Conservation (phyloP, 2,329 filamentous ascomycete genomes). For the Exophiala alcalophila region DNA sequence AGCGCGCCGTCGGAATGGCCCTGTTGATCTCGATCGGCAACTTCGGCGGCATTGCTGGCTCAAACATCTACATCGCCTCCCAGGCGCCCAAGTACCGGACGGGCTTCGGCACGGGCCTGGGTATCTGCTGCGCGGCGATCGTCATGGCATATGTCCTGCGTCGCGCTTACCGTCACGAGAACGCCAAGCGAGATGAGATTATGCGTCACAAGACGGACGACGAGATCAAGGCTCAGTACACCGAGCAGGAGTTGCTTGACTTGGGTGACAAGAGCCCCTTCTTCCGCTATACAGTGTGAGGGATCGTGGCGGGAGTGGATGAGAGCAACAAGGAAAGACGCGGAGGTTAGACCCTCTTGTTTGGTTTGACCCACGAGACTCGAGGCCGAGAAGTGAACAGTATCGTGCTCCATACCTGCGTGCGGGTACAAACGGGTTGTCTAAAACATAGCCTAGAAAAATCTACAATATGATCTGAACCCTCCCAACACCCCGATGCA, state of each 20-base stretch:
- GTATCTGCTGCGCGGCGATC: slow-evolving; percentile 35
- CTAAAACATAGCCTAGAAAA: no score
- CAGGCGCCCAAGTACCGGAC: slow-evolving; percentile 38
- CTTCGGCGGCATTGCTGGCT: slow-evolving; percentile 49
- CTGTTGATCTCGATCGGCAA: slow-evolving; percentile 64
- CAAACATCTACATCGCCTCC: slow-evolving; percentile 40
- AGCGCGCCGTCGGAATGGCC: slow-evolving; percentile 64
- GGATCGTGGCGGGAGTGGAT: neutral
- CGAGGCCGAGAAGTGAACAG: no score
- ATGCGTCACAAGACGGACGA: slow-evolving; percentile 24
- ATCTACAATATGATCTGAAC: no score
- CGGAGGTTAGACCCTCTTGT: no score
- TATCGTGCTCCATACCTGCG: no score
- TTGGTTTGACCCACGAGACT: no score
- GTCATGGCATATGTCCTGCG: slow-evolving; percentile 34
- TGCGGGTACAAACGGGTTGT: no score
- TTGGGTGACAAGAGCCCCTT: slow-evolving; percentile 36
- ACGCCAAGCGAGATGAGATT: slow-evolving; percentile 32
- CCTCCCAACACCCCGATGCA: no score
- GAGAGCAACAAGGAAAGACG: neutral
- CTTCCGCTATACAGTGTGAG: slow-evolving; percentile 35
- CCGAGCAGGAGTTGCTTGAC: slow-evolving; percentile 31
- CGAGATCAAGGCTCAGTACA: slow-evolving; percentile 29
- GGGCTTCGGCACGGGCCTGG: slow-evolving; percentile 39
- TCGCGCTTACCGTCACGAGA: slow-evolving; percentile 31